A percentile compares a stretch with the other conserved stretches of the same genome.
Evolutionary conservation across 768 basidiomycete species (phyloP).

Genomic region (Russula griseocarnosa): DNA sequence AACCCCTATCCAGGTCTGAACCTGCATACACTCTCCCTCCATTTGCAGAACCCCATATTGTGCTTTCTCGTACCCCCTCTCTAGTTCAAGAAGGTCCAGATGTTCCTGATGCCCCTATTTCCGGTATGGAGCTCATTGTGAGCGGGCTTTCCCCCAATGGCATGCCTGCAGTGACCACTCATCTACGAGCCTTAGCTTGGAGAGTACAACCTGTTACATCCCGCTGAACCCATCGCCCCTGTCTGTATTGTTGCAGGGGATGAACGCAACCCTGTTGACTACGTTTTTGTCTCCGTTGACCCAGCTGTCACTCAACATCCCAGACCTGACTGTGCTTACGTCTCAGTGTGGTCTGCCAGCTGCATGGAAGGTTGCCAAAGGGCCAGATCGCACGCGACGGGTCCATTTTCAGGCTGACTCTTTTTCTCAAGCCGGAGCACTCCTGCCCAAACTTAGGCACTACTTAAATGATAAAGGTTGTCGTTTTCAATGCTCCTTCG

Average conservation of each 20-base stretch:
- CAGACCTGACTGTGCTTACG: neutral
- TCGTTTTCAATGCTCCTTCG: neutral
- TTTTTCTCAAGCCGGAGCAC: neutral
- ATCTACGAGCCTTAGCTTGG: neutral
- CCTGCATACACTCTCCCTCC: neutral
- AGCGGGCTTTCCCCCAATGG: neutral
- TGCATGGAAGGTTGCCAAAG: neutral
- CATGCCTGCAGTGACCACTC: neutral
- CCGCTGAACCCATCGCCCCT: neutral
- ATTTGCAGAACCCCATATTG: neutral
- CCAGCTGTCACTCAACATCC: neutral
- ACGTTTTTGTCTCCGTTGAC: neutral
- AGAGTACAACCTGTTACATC: neutral
- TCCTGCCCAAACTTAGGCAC: neutral
- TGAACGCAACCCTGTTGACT: neutral
- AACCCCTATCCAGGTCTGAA: neutral
- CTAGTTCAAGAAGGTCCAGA: neutral
- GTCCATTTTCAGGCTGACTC: neutral
- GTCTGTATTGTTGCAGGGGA: neutral
- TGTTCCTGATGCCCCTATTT: neutral
- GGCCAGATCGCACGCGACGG: neutral
- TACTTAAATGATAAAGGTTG: neutral
- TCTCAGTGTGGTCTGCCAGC: neutral
- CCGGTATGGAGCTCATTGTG: neutral
- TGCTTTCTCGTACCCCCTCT: too few species aligned